Conservation (phyloP, 495 filamentous ascomycete species). For the Neurospora tetrasperma region DNA sequence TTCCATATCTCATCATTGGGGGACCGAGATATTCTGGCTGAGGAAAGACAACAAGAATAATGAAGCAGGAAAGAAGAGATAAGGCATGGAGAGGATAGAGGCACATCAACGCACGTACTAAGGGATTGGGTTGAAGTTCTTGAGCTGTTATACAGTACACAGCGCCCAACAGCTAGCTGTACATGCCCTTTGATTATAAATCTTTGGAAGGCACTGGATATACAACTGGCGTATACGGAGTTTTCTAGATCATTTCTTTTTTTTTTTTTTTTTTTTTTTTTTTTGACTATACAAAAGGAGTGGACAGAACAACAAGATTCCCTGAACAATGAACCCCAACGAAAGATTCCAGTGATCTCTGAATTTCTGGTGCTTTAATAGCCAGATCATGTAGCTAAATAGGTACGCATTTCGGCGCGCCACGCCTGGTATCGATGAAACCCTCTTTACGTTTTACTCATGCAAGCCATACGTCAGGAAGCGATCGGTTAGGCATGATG, state of each 20-base stretch:
- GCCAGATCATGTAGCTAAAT: neutral
- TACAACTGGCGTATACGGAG: neutral
- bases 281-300: neutral
- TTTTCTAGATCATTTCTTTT: neutral
- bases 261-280: neutral
- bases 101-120: neutral
- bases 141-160: neutral
- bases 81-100: neutral
- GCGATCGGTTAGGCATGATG: neutral
- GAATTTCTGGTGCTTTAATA: neutral
- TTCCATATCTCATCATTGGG: neutral
- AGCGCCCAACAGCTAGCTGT: neutral
- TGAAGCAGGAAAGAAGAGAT: neutral
- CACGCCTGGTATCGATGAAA: neutral
- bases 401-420: neutral
- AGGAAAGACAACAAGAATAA: neutral
- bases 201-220: neutral
- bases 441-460: neutral
- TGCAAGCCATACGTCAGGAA: neutral
- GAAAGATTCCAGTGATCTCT: neutral
- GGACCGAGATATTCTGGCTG: neutral
- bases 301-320: neutral
- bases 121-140: neutral
- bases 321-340: neutral
- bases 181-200: neutral